These are phyloP conservation scores for Geranomyces variabilis DNA, from an alignment of 192 early-diverging fungal species.

Conservation along the genomic window DNA sequence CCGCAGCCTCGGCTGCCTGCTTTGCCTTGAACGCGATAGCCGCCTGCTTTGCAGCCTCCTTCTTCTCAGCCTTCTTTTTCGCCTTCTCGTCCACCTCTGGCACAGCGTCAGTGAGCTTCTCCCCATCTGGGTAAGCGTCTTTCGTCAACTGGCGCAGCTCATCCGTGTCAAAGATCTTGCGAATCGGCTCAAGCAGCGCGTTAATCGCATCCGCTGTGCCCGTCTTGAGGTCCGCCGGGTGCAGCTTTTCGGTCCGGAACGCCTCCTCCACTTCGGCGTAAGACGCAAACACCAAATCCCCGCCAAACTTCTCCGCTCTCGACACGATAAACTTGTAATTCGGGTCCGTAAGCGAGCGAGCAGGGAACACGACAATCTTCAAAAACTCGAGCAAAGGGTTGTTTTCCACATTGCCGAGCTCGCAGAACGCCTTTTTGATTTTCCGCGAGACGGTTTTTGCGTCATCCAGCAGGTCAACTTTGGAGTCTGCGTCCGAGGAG, in stretches of 20 bases:
- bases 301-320: constrained; percentile 91
- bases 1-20: constrained; percentile 1
- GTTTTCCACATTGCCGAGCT: constrained; percentile 87
- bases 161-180: constrained; percentile 68
- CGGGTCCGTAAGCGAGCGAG: constrained; percentile 62
- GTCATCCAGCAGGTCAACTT: constrained; percentile 94
- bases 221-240: constrained; percentile 94
- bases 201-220: constrained; percentile 84
- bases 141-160: constrained; percentile 72
- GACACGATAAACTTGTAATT: constrained; percentile 56
- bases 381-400: constrained; percentile 93
- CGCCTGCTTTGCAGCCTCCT: background rate
- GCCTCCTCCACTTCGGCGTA: constrained; percentile 80
- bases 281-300: constrained; percentile 73
- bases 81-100: constrained; percentile 26
- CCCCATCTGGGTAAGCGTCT: constrained; percentile 70
- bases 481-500: constrained; percentile 94
- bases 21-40: background rate
- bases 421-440: constrained; percentile 95
- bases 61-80: constrained; percentile 29
- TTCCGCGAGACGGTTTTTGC: constrained; percentile 79
- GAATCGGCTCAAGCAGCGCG: constrained; percentile 83
- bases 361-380: constrained; percentile 88
- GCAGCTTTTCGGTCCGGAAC: constrained; percentile 83
- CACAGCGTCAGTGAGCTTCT: constrained; percentile 1